phyloP scores from a whole-genome alignment of 2,329 filamentous ascomycete species.

The Aspergillus jensenii region DNA sequence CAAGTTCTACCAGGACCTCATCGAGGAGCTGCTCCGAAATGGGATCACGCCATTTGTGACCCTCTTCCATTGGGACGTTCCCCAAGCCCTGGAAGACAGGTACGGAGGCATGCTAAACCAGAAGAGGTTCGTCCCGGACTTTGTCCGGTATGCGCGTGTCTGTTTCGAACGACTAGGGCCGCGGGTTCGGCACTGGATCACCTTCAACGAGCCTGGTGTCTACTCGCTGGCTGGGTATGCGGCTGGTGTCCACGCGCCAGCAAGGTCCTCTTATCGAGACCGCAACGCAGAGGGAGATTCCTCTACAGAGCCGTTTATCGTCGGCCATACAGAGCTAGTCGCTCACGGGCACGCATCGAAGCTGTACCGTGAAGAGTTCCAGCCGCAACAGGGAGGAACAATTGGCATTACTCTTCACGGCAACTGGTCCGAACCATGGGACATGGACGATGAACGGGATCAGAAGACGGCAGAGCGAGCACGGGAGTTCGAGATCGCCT shows the following conservation, averaged over 20 bases:
- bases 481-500: slow-evolving; percentile 77
- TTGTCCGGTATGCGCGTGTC: slow-evolving; percentile 72
- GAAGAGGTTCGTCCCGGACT: slow-evolving; percentile 73
- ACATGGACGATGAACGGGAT: slow-evolving; percentile 67
- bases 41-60: slow-evolving; percentile 77
- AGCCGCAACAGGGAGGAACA: slow-evolving; percentile 65
- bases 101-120: slow-evolving; percentile 77
- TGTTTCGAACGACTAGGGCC: slow-evolving; percentile 69
- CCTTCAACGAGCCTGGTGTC: slow-evolving; percentile 83
- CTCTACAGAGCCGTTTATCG: slow-evolving; percentile 72
- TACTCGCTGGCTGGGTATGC: slow-evolving; percentile 74
- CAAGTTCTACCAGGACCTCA: slow-evolving; percentile 71
- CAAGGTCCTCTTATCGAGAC: slow-evolving; percentile 68
- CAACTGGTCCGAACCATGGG: slow-evolving; percentile 74
- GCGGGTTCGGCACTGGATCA: slow-evolving; percentile 80
- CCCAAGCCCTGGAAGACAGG: slow-evolving; percentile 69
- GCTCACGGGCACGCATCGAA: slow-evolving; percentile 74
- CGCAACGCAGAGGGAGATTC: slow-evolving; percentile 72
- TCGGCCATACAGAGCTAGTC: slow-evolving; percentile 73
- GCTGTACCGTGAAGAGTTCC: slow-evolving; percentile 74
- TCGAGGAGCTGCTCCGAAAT: slow-evolving; percentile 70
- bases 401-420: slow-evolving; percentile 82
- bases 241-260: slow-evolving; percentile 72
- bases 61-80: slow-evolving; percentile 80
- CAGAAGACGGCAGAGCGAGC: slow-evolving; percentile 71